A percentile compares a stretch with the other conserved stretches of the same genome.
Evolutionary conservation across 805 yeast species (phyloP).

Genomic region (Isabelozyma pseudorhagii): DNA sequence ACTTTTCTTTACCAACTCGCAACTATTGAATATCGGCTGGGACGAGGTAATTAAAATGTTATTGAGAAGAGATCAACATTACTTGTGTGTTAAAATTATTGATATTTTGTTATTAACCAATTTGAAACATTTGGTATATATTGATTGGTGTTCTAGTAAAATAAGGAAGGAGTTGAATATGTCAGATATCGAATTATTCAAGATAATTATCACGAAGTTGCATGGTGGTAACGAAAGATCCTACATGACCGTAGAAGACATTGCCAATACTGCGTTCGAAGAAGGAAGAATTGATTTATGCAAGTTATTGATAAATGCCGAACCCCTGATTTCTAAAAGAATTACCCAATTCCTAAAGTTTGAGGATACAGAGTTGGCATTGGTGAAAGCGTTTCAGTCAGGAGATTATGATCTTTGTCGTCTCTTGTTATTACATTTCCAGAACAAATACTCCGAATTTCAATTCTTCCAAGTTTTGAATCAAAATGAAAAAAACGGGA

Average conservation of each 20-base stretch:
- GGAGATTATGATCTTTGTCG: slow-evolving; percentile 59
- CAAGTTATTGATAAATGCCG: slow-evolving; percentile 62
- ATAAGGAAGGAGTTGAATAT: slow-evolving; percentile 51
- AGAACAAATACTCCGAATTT: slow-evolving; percentile 54
- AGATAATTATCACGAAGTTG: slow-evolving; percentile 47
- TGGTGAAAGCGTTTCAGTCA: slow-evolving; percentile 61
- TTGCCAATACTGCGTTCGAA: slow-evolving; percentile 65
- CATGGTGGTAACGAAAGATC: slow-evolving; percentile 28
- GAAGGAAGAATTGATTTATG: slow-evolving; percentile 80
- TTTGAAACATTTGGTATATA: slow-evolving; percentile 44
- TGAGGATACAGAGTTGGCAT: slow-evolving; percentile 69
- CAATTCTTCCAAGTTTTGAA: slow-evolving; percentile 68
- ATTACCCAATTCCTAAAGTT: slow-evolving; percentile 59
- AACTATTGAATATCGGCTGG: slow-evolving; percentile 52
- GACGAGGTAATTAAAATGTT: slow-evolving; percentile 55
- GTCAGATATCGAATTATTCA: slow-evolving; percentile 59
- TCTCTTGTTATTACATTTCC: slow-evolving; percentile 54
- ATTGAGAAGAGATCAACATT: slow-evolving; percentile 55
- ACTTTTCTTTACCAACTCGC: slow-evolving; percentile 58
- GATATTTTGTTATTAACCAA: slow-evolving; percentile 44
- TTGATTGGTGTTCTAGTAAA: slow-evolving; percentile 79
- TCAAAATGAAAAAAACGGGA: slow-evolving; percentile 33
- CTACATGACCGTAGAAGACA: slow-evolving; percentile 47
- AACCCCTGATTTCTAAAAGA: slow-evolving; percentile 59
- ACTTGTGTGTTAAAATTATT: slow-evolving; percentile 61